Percentiles rank a stretch among this genome's conserved stretches.
phyloP scores from a whole-genome alignment of 2,329 filamentous ascomycete species.

The Trichoderma hamatum region DNA sequence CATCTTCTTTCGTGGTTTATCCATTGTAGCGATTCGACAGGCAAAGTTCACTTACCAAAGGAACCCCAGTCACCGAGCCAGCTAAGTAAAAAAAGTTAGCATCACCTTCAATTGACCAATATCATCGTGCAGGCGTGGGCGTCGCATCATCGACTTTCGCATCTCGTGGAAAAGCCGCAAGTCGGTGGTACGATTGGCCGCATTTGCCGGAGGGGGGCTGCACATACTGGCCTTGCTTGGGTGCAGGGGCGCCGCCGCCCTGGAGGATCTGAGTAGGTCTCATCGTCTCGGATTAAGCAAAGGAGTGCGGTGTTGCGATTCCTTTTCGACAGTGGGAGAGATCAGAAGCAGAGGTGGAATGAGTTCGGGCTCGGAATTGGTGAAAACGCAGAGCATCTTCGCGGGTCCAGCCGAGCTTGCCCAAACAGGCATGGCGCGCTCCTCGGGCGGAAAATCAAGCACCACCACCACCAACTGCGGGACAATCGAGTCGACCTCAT shows the following conservation, averaged over 20 bases:
- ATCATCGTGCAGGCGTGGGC: slow-evolving; percentile 34
- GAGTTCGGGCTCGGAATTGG: slow-evolving; percentile 31
- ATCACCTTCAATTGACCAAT: not conserved
- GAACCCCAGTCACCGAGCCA: slow-evolving; percentile 75
- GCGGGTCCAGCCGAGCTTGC: slow-evolving; percentile 41
- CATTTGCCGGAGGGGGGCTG: not conserved
- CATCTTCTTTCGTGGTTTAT: not conserved
- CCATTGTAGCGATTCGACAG: slow-evolving; percentile 12
- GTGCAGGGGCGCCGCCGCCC: slow-evolving; percentile 41
- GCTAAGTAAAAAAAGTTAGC: slow-evolving; percentile 47
- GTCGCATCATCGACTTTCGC: slow-evolving; percentile 15
- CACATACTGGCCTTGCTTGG: slow-evolving; percentile 43
- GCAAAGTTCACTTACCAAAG: slow-evolving; percentile 62
- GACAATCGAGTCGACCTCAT: slow-evolving; percentile 7
- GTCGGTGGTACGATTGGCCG: slow-evolving; percentile 21
- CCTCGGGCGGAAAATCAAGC: slow-evolving; percentile 32
- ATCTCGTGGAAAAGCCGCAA: slow-evolving; percentile 42
- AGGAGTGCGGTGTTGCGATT: slow-evolving; percentile 27
- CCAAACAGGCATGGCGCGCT: slow-evolving; percentile 40
- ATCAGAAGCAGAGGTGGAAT: slow-evolving; percentile 17
- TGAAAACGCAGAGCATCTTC: slow-evolving; percentile 35
- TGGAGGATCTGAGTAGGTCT: slow-evolving; percentile 47
- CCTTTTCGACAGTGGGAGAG: slow-evolving; percentile 21
- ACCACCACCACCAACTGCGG: slow-evolving; percentile 16
- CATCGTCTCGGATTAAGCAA: slow-evolving; percentile 37